Evolutionary conservation across 2,329 filamentous ascomycete species (phyloP), one percentile per base, ranked within the genome.

Genomic region (Fusarium sp.): DNA sequence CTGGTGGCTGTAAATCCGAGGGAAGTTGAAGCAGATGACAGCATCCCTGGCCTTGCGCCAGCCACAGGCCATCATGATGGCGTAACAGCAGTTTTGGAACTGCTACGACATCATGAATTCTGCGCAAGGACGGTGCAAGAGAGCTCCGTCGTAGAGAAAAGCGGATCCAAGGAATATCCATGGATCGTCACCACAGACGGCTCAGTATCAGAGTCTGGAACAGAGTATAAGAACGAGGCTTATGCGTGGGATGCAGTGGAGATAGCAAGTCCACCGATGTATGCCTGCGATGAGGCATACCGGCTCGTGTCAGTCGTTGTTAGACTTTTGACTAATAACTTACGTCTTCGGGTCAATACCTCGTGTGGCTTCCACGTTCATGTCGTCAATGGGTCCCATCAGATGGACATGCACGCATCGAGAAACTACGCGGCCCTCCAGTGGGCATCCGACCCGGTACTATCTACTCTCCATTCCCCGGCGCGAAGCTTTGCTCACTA

Each of bases 331-430:
- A 82, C 78, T 5, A 72, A 68, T 11, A 73, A 68, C 2, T 79
- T 80, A 48, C 77, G 81, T 22, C 59, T 80, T 22, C 77, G 81
- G 5, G 72, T 83, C 18, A 84, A 84, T 59, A 36, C 68, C 0
- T 71, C 75, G 3, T 81, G 79, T 33, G 81, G 81, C 14, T 72
- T 84, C 26, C 81, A 83, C 55, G 80, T 84, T 20, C 81, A 84
- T 53, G 73, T 84, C 8, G 82, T 81, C 10, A 80, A 79, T 53
- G 82, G 82, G 1, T 60, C 38, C 20, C 63, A 74, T n/a, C 75
- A 71, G 54, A 79, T 83, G 55, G 72, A 79, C 20, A 50, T 79
- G 15, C 67, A 73, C 16, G 73, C 76, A 0, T 31, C 81, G 18
- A 78, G 79, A 18, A 78, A 80, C 31, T 75, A 79, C 15, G 81